These are phyloP conservation scores for Salvia hispanica DNA, from an alignment of 257 asterid genomes.

Conservation along the genomic window DNA sequence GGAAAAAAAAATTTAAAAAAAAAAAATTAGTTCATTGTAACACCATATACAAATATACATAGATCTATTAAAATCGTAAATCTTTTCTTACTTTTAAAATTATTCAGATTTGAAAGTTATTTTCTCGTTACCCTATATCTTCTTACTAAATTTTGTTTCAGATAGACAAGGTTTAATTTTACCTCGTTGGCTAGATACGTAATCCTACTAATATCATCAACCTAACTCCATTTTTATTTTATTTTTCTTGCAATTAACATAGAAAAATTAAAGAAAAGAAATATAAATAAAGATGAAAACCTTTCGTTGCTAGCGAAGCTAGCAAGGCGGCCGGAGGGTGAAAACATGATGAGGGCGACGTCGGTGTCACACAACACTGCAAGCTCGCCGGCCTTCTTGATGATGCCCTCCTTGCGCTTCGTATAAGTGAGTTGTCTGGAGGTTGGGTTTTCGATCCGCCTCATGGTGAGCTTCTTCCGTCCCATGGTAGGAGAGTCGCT, in stretches of 20 bases:
- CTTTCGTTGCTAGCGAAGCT: conserved; percentile 60
- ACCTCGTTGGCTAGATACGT: no score
- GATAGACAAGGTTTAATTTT: no score
- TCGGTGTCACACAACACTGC: conserved; percentile 62
- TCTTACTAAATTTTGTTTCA: neutral
- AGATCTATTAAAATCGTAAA: neutral
- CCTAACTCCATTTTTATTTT: no score
- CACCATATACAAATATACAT: no score
- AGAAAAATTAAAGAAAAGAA: no score
- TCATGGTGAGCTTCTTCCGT: conserved; percentile 56
- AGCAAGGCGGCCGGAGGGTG: conserved; percentile 65
- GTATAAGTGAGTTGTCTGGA: conserved; percentile 51
- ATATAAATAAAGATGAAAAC: conserved; percentile 13
- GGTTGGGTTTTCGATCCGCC: conserved; percentile 50
- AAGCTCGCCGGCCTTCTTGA: conserved; percentile 69
- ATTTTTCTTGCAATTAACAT: no score
- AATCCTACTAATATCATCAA: no score
- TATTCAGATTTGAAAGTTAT: neutral
- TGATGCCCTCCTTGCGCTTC: conserved; percentile 66
- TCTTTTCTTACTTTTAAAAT: neutral
- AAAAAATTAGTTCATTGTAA: neutral
- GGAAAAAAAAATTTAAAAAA: neutral
- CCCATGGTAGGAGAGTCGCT: conserved; percentile 39
- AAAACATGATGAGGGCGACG: conserved; percentile 66
- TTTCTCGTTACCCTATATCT: neutral